Evolutionary conservation across 1,284 basidiomycete species (phyloP).

Genomic region (Ganoderma lingzhi): DNA sequence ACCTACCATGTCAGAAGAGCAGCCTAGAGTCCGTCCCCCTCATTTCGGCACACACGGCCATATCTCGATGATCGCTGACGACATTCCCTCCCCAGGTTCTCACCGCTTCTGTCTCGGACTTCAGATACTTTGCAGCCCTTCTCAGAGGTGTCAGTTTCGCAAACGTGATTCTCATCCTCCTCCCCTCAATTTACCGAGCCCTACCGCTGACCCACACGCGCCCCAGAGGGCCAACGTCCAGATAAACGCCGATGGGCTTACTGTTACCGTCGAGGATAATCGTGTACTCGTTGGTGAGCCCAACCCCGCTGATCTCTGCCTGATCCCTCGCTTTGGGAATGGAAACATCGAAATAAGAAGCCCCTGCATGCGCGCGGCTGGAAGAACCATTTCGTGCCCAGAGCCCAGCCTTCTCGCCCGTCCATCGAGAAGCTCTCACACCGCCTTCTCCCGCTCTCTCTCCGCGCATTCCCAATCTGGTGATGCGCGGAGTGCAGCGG

Average conservation of each 20-base stretch:
- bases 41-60: constrained; percentile 28
- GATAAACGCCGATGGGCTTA: constrained; percentile 74
- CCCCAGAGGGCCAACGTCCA: constrained; percentile 81
- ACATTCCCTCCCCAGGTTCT: constrained; percentile 61
- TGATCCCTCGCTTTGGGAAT: constrained; percentile 9
- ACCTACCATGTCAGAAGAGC: constrained; percentile 33
- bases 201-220: constrained; percentile 17
- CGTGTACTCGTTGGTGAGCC: constrained; percentile 76
- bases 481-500: constrained; percentile 7
- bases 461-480: constrained; percentile 15
- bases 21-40: constrained; percentile 30
- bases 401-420: constrained; percentile 16
- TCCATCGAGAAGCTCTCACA: constrained; percentile 10
- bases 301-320: constrained; percentile 8
- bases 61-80: constrained; percentile 29
- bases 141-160: constrained; percentile 82
- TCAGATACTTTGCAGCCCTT: constrained; percentile 77
- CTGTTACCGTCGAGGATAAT: constrained; percentile 90
- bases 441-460: constrained; percentile 16
- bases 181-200: constrained; percentile 15
- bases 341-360: not conserved
- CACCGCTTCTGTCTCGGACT: constrained; percentile 79
- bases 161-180: constrained; percentile 56
- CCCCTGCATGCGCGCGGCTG: not conserved
- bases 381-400: constrained; percentile 7